Conservation (phyloP, 768 basidiomycete species). For the Suillus americanus region DNA sequence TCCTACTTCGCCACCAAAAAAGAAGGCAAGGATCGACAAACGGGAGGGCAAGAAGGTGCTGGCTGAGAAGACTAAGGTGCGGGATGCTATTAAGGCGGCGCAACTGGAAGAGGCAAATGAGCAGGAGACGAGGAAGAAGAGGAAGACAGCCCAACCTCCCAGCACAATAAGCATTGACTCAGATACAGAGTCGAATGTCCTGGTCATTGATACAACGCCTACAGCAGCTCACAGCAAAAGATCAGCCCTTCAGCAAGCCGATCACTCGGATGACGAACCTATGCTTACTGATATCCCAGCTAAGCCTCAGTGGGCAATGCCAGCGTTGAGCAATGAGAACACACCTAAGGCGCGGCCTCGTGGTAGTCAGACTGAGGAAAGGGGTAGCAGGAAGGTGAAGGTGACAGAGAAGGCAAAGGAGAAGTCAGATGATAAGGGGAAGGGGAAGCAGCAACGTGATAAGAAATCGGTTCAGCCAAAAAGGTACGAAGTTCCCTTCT, state of each 20-base stretch:
- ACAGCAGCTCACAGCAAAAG: not conserved
- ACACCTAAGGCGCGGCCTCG: not conserved
- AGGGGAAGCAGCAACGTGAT: not conserved
- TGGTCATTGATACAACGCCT: not conserved
- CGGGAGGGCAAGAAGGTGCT: not conserved
- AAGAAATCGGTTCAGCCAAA: not conserved
- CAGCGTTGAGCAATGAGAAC: not conserved
- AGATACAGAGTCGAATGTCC: not conserved
- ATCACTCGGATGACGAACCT: not conserved
- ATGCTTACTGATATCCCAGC: not conserved
- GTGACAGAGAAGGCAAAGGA: not conserved
- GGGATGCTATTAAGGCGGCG: not conserved
- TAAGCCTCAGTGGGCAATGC: not conserved
- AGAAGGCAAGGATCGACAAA: not conserved
- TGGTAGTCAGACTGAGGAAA: not conserved
- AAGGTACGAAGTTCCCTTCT: not conserved
- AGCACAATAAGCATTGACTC: not conserved
- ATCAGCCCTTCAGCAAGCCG: not conserved
- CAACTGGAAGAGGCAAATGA: not conserved
- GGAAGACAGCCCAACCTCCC: not conserved
- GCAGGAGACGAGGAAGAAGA: not conserved
- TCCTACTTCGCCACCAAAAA: not conserved
- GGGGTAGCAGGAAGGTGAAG: not conserved
- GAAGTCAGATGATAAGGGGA: not conserved
- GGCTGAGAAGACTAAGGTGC: not conserved